Base-by-base conservation (phyloP, 257 asterid species). In the Solanum ahanhuiri region DNA sequence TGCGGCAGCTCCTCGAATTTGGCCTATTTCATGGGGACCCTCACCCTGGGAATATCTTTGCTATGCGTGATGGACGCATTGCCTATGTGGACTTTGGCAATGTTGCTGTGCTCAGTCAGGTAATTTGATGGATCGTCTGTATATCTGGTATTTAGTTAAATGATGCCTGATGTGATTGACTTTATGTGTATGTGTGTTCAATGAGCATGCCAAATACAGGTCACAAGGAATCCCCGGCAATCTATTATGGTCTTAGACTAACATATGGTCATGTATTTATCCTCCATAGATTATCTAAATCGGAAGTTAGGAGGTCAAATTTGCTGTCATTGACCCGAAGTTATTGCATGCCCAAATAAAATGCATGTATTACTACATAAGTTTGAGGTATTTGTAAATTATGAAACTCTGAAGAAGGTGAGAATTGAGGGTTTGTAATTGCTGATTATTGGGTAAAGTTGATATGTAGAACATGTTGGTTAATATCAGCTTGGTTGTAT, bases 101-200 rank as follows among this genome's bases (percentile, higher is more conserved):
- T 89, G 99, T 97, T 85, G 99, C 99, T 82, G 99, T 94, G 88
- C 96, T 97, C 81, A 97, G 99, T 90, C 98, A 95, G 99, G 99
- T 97, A 89, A 87, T 85, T 37, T 86, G 41, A 45, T 79, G 84
- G 41, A 71, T 77, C 58, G 25, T 15, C 25, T 48, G n/a, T 45
- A 45, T 75, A 75, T 39, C 82, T 75, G 58, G 82, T 75, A 75
- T 75, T 75, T n/a, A 37, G 33, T 75, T n/a, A 75, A 75, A 28
- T 75, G 82, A 75, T 75, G n/a, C 82, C 57, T 75, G 34, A 75
- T 75, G 30, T 75, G 82, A 39, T 75, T 39, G 20, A n/a, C 34
- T 75, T 22, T 75, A 39, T 75, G 20, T 35, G 33, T 37, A 11
- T n/a, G 11, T 75, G 57, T 39, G 22, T n/a, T 12, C 33, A 75